Base-by-base conservation (phyloP, 768 basidiomycete genomes). In the Vararia minispora region DNA sequence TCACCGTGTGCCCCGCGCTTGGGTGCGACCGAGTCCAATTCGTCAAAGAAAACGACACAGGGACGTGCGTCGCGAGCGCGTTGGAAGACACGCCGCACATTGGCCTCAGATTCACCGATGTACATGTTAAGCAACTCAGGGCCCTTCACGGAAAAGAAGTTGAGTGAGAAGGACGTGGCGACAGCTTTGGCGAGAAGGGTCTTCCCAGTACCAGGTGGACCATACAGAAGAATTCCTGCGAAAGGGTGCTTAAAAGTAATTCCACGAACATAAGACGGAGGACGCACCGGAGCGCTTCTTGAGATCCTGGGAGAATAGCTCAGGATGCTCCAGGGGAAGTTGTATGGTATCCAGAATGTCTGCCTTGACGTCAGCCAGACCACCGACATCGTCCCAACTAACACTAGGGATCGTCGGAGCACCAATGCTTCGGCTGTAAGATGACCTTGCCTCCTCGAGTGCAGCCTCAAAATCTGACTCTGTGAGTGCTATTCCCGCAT, bases 51-150 rank as follows among this genome's bases (percentile, higher is more conserved):
- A 34, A 97, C 85, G 32, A 95, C 83, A 58, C 92, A 97, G 6
- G 92, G 92, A 37, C 76, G 78, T 2, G 92, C 92, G 61, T 92
- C 90, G 37, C 87, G 64, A 20, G 92, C 92, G 10, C 77, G 74
- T 54, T 92, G 87, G 57, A 97, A 97, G 1, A 97, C 78, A 12
- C 80, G 69, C 11, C 95, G 75, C 28, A 99, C 92, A 58, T 98
- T 99, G 44, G 97, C 95, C 58, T 97, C 92, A 9, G 89, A 92
- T 60, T 95, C 92, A 42, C 92, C 92, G 50, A 97, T 94, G 60
- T 94, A 97, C 92, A 97, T 97, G 60, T 94, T 94, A 35, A 95
- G 72, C 26, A 97, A 62, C 52, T 97, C 92, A 3, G 92, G 92
- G 0, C 92, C 92, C 57, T 97, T 95, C 51, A 95, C 77, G n/a